These are phyloP conservation scores for Penicillium herquei DNA, from an alignment of 495 filamentous ascomycete genomes.

Conservation along the genomic window DNA sequence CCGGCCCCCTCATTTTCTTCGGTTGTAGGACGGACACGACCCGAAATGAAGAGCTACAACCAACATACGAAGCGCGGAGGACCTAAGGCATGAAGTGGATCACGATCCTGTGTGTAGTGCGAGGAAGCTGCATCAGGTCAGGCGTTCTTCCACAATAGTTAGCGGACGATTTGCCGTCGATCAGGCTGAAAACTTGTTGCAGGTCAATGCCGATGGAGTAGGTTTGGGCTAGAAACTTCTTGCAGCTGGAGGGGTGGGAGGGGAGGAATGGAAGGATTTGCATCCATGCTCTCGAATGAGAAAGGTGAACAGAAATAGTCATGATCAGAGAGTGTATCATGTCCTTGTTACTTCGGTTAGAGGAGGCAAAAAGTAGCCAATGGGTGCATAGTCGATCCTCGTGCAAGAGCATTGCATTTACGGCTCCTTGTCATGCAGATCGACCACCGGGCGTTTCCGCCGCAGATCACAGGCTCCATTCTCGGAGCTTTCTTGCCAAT, in stretches of 20 bases:
- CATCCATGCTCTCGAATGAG: constrained; percentile 21
- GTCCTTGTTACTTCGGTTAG: constrained; percentile 11
- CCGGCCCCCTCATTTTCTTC: neutral
- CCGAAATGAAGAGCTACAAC: neutral
- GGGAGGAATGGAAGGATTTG: constrained; percentile 7
- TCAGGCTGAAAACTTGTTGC: constrained; percentile 1
- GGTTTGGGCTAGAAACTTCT: neutral
- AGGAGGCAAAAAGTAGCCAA: neutral
- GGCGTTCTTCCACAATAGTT: constrained; percentile 4
- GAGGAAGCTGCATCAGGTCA: constrained; percentile 17
- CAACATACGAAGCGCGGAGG: neutral
- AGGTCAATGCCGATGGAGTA: neutral
- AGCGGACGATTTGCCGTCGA: neutral
- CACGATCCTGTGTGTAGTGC: constrained; percentile 4
- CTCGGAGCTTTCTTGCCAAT: constrained; percentile 41
- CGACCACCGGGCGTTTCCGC: constrained; percentile 38
- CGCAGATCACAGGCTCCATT: constrained; percentile 36
- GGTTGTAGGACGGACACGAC: neutral
- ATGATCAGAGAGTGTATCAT: constrained; percentile 2
- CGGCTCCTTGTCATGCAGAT: constrained; percentile 22
- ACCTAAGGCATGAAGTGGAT: neutral
- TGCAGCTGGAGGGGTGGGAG: constrained; percentile 2
- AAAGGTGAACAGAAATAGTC: constrained; percentile 13
- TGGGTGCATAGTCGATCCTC: constrained; percentile 1
- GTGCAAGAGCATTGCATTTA: neutral